phyloP scores from a whole-genome alignment of 140 eudicot genomes.

The Flaveria floridana region DNA sequence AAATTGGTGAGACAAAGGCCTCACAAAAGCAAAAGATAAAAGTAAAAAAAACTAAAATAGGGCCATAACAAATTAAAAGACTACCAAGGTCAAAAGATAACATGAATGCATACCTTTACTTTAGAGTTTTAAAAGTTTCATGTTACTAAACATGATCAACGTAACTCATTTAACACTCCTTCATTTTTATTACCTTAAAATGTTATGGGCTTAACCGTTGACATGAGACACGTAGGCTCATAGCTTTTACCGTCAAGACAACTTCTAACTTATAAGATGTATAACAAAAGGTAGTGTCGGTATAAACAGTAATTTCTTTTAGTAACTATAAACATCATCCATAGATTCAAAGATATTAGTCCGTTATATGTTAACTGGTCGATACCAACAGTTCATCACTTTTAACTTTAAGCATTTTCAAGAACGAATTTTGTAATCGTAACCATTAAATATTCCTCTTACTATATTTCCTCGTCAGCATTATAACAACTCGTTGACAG shows the following conservation, averaged over 20 bases:
- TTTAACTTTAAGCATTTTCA: too few relatives aligned
- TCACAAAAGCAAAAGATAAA: constrained; percentile 25
- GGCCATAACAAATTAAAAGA: background rate
- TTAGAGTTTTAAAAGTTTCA: background rate
- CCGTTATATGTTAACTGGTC: background rate
- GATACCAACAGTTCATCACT: background rate
- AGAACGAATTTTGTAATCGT: background rate
- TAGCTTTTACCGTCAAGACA: too few relatives aligned
- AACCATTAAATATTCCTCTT: too few relatives aligned
- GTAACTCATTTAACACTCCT: too few relatives aligned
- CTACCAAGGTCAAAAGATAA: background rate
- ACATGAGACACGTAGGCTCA: too few relatives aligned
- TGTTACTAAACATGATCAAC: background rate
- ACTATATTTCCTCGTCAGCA: background rate
- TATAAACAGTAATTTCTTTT: too few relatives aligned
- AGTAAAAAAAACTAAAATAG: background rate
- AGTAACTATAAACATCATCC: background rate
- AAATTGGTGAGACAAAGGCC: constrained; percentile 12
- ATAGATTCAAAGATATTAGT: background rate
- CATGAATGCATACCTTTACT: background rate
- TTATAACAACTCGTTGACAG: background rate
- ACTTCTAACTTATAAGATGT: too few relatives aligned
- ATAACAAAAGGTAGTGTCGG: too few relatives aligned
- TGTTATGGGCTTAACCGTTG: too few relatives aligned
- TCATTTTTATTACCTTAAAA: too few relatives aligned